These are phyloP conservation scores for Serendipita vermifera DNA, from an alignment of 768 basidiomycete species.

Conservation along the genomic window DNA sequence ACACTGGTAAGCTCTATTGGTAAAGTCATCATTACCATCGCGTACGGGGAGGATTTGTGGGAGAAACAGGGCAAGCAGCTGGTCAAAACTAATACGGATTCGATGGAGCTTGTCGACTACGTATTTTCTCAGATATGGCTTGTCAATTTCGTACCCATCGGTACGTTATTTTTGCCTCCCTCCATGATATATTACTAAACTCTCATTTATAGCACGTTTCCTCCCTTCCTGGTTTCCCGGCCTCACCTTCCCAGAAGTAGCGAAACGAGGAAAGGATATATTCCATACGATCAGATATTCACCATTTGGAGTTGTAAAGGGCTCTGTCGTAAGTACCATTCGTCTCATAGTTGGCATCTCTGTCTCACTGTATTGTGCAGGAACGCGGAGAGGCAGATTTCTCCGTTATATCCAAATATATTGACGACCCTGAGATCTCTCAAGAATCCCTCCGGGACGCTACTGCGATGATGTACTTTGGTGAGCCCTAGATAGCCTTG, in stretches of 20 bases:
- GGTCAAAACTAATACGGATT: background rate
- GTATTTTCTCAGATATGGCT: background rate
- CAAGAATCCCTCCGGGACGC: background rate
- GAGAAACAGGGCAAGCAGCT: background rate
- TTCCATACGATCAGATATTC: background rate
- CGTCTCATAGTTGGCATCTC: no score
- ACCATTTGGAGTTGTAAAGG: background rate
- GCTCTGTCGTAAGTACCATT: background rate
- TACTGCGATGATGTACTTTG: background rate
- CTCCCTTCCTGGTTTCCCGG: slow-evolving; percentile 58
- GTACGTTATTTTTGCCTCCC: background rate
- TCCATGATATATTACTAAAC: background rate
- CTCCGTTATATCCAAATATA: slow-evolving; percentile 1
- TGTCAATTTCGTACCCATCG: background rate
- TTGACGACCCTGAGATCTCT: background rate
- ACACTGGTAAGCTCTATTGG: background rate
- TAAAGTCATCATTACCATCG: background rate
- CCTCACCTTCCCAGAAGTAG: slow-evolving; percentile 44
- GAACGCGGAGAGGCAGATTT: background rate
- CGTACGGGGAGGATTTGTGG: background rate
- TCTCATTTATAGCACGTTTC: slow-evolving; percentile 27
- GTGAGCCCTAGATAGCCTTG: background rate
- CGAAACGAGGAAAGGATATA: background rate
- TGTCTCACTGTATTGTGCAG: no score
- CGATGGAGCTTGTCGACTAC: background rate